Percentiles rank a stretch among this genome's conserved stretches.
Conservation (phyloP, 192 early-diverging fungal species). For the Diversispora epigaea region DNA sequence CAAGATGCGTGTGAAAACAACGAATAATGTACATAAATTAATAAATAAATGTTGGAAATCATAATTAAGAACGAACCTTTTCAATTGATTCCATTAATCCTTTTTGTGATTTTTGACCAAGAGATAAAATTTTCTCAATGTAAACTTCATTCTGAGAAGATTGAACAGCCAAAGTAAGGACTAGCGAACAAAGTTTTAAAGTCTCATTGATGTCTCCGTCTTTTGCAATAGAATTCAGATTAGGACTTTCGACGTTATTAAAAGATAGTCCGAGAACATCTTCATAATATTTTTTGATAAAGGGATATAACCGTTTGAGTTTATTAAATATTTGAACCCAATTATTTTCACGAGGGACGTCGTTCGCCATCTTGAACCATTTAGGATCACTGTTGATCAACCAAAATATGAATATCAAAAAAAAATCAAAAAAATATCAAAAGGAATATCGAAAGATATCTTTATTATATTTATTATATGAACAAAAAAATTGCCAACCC, state of each 20-base stretch:
- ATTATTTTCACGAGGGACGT: slow-evolving; percentile 77
- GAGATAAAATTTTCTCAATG: slow-evolving; percentile 79
- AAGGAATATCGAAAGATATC: background rate
- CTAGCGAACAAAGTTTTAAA: slow-evolving; percentile 76
- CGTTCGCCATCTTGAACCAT: slow-evolving; percentile 83
- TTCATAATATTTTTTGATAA: slow-evolving; percentile 83
- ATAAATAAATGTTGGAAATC: slow-evolving; percentile 8
- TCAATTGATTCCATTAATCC: slow-evolving; percentile 91
- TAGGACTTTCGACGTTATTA: slow-evolving; percentile 60
- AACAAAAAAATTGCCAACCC: slow-evolving; percentile 36
- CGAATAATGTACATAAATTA: background rate
- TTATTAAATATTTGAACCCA: slow-evolving; percentile 95
- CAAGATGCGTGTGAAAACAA: too few relatives aligned
- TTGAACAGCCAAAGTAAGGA: slow-evolving; percentile 85
- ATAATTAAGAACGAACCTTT: slow-evolving; percentile 49
- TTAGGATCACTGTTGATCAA: slow-evolving; percentile 67
- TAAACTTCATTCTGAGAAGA: slow-evolving; percentile 80
- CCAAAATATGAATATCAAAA: slow-evolving; percentile 13
- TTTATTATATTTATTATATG: slow-evolving; percentile 61
- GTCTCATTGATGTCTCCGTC: slow-evolving; percentile 71
- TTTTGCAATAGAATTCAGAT: slow-evolving; percentile 83
- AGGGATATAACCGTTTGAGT: slow-evolving; percentile 85
- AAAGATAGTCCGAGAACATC: slow-evolving; percentile 77
- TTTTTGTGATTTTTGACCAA: slow-evolving; percentile 73
- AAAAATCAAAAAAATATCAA: background rate